Conservation (phyloP, 495 filamentous ascomycete species). For the Jackrogersella multiformis region DNA sequence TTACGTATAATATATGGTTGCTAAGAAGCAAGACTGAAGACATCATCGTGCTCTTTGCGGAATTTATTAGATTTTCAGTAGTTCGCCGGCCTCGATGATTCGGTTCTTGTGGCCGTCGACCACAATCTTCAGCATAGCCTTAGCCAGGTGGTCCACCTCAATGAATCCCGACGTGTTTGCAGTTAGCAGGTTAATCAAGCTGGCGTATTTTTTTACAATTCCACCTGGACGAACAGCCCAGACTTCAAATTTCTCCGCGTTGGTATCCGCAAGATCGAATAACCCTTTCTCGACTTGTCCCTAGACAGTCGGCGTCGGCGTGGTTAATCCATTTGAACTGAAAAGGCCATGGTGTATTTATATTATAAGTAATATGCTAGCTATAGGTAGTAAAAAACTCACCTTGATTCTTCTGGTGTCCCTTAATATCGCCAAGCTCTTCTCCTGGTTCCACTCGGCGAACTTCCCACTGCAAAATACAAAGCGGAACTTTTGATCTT, state of each 20-base stretch:
- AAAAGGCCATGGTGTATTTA: no score
- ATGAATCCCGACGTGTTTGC: slow-evolving; percentile 41
- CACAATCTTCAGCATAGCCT: slow-evolving; percentile 51
- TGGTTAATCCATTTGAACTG: slow-evolving; percentile 4
- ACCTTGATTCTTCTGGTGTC: slow-evolving; percentile 59
- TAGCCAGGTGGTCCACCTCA: slow-evolving; percentile 51
- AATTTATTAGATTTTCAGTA: slow-evolving; percentile 45
- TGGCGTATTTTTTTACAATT: slow-evolving; percentile 50
- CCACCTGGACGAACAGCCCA: slow-evolving; percentile 46
- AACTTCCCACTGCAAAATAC: slow-evolving; percentile 60
- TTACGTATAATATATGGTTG: no score
- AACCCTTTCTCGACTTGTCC: slow-evolving; percentile 55
- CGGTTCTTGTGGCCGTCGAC: slow-evolving; percentile 48
- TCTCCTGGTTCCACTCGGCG: slow-evolving; percentile 58
- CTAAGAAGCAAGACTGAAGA: no score
- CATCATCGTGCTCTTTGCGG: not conserved
- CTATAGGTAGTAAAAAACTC: no score
- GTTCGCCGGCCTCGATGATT: slow-evolving; percentile 45
- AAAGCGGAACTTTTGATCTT: slow-evolving; percentile 58
- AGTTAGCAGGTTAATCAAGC: slow-evolving; percentile 42
- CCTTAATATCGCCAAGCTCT: slow-evolving; percentile 53
- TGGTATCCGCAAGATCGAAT: slow-evolving; percentile 44
- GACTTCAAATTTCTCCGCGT: slow-evolving; percentile 44
- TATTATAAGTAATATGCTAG: no score
- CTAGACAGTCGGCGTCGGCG: slow-evolving; percentile 37